Base-by-base conservation (phyloP, 179 eudicot species). In the Camellia oleifera region DNA sequence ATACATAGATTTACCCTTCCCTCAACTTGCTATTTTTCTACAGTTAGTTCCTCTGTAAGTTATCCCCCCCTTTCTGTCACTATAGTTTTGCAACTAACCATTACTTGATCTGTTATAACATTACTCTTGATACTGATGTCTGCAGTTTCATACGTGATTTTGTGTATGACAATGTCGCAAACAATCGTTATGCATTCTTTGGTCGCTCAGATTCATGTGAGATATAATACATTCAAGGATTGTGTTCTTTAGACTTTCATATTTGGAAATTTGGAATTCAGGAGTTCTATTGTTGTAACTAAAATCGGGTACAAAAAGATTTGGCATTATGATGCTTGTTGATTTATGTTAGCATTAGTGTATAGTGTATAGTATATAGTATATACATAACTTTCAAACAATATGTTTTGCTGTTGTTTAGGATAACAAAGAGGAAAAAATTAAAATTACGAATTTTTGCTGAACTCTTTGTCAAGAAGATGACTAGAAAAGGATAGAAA, bases 171-270 rank as follows among this genome's bases (percentile, higher is more conserved):
- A 92, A 97, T 72, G 76, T 97, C 40, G 99, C 99, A 80, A 85
- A 97, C 86, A 92, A 97, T 76, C 93, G 98, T 8, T 97, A 97
- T 77, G 81, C 82, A 56, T 45, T 97, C 44, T 97, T 97, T 77
- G 99, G 99, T 58, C 94, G 95, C 84, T 82, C 99, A 18, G 98
- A 97, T 53, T 88, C 99, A 1, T 97, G 99, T 78, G 97, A 97
- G 69, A 46, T 95, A 77, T 90, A 92, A 83, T 17, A 46, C 46
- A 45, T 32, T 32, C 40, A 32, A 32, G 40, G 40, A 32, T 32
- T 32, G 40, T 32, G 40, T 32, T 32, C 40, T 32, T 32, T 32
- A 32, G 40, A 32, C 40, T 32, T 32, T 32, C 40, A 32, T 32
- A 32, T 32, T 32, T 32, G 40, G 40, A 32, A 32, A 32, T 32